These are phyloP conservation scores for Excoecaria agallocha DNA, from an alignment of 345 rosid species.

Conservation along the genomic window DNA sequence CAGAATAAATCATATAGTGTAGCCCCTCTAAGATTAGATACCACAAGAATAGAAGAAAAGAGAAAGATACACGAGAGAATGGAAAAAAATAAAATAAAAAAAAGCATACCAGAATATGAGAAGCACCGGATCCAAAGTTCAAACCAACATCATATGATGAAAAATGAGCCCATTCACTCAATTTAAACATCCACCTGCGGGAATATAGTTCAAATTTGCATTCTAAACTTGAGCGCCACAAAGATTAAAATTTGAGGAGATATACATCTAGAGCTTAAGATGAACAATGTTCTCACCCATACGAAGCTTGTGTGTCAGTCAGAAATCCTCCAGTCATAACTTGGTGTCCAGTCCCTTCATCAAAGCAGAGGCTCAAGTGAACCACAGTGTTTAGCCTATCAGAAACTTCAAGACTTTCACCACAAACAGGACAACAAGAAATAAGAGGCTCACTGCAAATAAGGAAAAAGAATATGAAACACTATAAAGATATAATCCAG, in stretches of 20 bases:
- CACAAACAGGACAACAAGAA: conserved; percentile 85
- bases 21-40: too few species aligned
- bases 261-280: background rate
- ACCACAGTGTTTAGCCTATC: conserved; percentile 80
- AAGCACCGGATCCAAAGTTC: conserved; percentile 82
- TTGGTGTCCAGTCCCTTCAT: conserved; percentile 95
- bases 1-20: too few species aligned
- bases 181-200: conserved; percentile 85
- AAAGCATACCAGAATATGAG: conserved; percentile 76
- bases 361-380: conserved; percentile 89
- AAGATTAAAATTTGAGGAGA: background rate
- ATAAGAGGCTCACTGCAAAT: conserved; percentile 70
- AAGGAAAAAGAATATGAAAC: background rate
- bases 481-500: background rate
- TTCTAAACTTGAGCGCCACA: conserved; percentile 7
- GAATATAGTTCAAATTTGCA: conserved; percentile 7
- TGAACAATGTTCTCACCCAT: conserved; percentile 56
- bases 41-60: background rate
- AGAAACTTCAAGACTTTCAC: conserved; percentile 63
- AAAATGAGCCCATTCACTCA: conserved; percentile 93
- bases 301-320: conserved; percentile 90
- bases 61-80: background rate
- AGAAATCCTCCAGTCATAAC: conserved; percentile 93
- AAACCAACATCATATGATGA: conserved; percentile 85
- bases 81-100: background rate